phyloP scores from a whole-genome alignment of 2,329 filamentous ascomycete genomes.

The Scytalidium lignicola region DNA sequence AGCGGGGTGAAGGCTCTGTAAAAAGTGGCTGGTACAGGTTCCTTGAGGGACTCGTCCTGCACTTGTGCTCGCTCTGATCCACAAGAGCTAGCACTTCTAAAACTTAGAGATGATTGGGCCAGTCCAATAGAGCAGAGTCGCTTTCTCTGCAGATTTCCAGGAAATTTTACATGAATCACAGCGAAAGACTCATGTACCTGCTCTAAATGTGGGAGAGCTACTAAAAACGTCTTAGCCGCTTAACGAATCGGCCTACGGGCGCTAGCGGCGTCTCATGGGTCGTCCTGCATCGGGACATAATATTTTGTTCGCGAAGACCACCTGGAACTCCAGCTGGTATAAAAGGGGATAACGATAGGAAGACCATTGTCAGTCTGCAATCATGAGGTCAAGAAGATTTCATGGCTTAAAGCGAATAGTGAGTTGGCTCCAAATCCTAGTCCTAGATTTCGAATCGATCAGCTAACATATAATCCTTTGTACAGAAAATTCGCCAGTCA shows the following conservation, averaged over 20 bases:
- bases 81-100: background rate
- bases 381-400: conserved; percentile 52
- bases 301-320: background rate
- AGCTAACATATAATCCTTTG: conserved; percentile 5
- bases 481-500: conserved; percentile 85
- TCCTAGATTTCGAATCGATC: background rate
- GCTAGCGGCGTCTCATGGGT: background rate
- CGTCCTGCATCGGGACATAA: background rate
- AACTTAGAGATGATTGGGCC: background rate
- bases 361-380: conserved; percentile 2
- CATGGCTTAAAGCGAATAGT: conserved; percentile 64
- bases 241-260: background rate
- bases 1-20: background rate
- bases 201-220: background rate
- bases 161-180: background rate
- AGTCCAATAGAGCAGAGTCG: background rate
- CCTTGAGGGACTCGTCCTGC: background rate
- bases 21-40: background rate
- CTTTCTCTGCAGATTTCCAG: background rate
- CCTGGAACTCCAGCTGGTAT: background rate
- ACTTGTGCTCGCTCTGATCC: background rate
- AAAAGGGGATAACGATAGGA: background rate
- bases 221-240: background rate
- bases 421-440: conserved; percentile 28
- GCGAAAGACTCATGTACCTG: background rate